Evolutionary conservation across 306 rosid genomes (phyloP), one percentile per base, ranked within the genome.

Genomic region (Vigna hirtella): DNA sequence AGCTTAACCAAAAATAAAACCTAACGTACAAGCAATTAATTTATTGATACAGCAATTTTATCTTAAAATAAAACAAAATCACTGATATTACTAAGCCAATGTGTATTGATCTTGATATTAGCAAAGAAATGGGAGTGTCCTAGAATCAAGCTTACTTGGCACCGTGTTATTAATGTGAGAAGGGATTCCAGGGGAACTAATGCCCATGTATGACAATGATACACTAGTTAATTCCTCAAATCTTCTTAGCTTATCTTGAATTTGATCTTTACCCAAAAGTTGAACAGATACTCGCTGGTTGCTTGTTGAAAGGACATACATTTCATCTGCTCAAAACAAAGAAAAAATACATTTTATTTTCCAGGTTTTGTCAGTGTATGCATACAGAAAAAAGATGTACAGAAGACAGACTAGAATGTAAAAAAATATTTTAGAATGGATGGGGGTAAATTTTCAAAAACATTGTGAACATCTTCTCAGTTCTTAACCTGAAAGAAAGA

Each of bases 261-360:
- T 83, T 79, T 91, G 83, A 71, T 93, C 96, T 88, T 91, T 87
- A 75, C 98, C 98, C 84, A 95, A 73, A 47, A 95, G 89, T 61
- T 92, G 86, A 81, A 95, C 69, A 6, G 88, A 87, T 26, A 95
- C 98, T 18, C 93, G 91, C 68, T 83, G 87, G 85, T 87, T 91
- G 85, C 93, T 92, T 32, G 93, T 74, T 6, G 98, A 95, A 76
- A 92, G 86, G 36, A 95, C 98, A 80, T 95, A 95, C 98, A 95
- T 95, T 84, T 91, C 98, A 89, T 92, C 98, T 94, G 88, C 84
- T 78, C 87, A 66, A 68, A 71, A 61, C 45, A 38, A 36, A 62
- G 72, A 70, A 38, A 77, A 78, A 62, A 32, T 3, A 87, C 75
- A 77, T 18, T 65, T n/a, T 62, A 53, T 73, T 55, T 78, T 17